Evolutionary conservation across 2,329 filamentous ascomycete species (phyloP).

Genomic region (Juglanconis juglandina): DNA sequence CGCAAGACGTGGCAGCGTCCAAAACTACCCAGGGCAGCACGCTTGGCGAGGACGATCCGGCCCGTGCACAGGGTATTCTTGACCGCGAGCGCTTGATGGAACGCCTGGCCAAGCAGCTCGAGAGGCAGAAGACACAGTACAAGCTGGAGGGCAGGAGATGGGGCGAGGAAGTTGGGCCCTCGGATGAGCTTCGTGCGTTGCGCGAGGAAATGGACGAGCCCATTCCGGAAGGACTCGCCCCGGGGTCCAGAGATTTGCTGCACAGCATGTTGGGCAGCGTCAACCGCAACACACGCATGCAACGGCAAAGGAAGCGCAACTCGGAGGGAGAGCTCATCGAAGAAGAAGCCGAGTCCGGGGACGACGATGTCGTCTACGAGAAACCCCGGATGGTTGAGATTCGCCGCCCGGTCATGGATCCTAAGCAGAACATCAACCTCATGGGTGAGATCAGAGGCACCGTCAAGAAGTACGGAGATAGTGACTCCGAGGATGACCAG

Average conservation of each 20-base stretch:
- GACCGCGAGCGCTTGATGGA: conserved; percentile 92
- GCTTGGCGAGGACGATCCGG: conserved; percentile 62
- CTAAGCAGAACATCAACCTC: conserved; percentile 64
- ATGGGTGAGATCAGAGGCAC: conserved; percentile 70
- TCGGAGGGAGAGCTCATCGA: conserved; percentile 29
- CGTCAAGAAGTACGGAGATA: conserved; percentile 68
- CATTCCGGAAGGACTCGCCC: conserved; percentile 44
- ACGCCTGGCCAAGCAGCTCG: conserved; percentile 88
- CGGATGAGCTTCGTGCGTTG: conserved; percentile 84
- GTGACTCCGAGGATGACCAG: conserved; percentile 68
- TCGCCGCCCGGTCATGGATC: conserved; percentile 64
- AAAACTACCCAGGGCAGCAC: conserved; percentile 62
- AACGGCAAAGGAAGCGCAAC: conserved; percentile 27
- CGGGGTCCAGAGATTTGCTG: conserved; percentile 58
- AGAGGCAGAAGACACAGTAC: conserved; percentile 95
- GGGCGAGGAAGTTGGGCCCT: conserved; percentile 78
- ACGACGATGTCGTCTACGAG: conserved; percentile 66
- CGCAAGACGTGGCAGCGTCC: conserved; percentile 90
- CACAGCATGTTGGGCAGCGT: conserved; percentile 73
- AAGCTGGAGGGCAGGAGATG: conserved; percentile 93
- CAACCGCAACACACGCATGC: conserved; percentile 56
- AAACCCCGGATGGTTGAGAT: conserved; percentile 78
- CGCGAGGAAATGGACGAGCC: conserved; percentile 86
- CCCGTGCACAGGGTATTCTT: conserved; percentile 85
- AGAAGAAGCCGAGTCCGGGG: conserved; percentile 46